Conservation (phyloP, 1,284 basidiomycete species). For the Pholiota adiposa region DNA sequence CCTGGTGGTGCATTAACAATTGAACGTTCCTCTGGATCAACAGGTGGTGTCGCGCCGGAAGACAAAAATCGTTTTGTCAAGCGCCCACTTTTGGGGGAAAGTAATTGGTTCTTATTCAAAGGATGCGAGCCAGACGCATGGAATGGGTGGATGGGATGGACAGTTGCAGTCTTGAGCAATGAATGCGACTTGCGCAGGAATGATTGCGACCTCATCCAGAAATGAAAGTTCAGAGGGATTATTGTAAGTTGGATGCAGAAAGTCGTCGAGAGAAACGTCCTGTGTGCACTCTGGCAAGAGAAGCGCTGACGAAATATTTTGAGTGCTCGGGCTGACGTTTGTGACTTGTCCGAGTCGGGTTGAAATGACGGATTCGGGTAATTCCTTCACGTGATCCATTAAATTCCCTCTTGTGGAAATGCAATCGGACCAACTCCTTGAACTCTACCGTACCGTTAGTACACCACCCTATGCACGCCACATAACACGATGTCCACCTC, state of each 20-base stretch:
- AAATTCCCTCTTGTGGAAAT: background rate
- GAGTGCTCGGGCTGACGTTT: background rate
- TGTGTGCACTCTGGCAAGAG: background rate
- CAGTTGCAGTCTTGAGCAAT: constrained; percentile 41
- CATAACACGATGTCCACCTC: constrained; percentile 9
- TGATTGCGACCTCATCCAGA: constrained; percentile 55
- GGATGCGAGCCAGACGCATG: constrained; percentile 36
- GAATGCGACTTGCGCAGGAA: constrained; percentile 56
- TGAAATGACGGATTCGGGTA: too few species aligned
- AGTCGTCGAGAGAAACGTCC: background rate
- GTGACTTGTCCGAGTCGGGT: too few species aligned
- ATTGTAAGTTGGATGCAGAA: background rate
- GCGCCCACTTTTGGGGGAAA: background rate
- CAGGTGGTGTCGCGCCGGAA: constrained; percentile 20
- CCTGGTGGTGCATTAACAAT: constrained; percentile 4
- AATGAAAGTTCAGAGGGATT: background rate
- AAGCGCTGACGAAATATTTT: background rate
- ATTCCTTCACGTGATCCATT: background rate
- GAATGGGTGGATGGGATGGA: constrained; percentile 32
- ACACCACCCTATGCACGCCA: background rate
- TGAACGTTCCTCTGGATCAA: constrained; percentile 16
- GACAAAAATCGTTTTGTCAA: constrained; percentile 25
- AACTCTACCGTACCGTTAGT: too few species aligned
- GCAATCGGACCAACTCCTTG: background rate
- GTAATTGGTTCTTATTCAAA: constrained; percentile 10